Base-by-base conservation (phyloP, 306 rosid species). In the Styphnolobium japonicum region DNA sequence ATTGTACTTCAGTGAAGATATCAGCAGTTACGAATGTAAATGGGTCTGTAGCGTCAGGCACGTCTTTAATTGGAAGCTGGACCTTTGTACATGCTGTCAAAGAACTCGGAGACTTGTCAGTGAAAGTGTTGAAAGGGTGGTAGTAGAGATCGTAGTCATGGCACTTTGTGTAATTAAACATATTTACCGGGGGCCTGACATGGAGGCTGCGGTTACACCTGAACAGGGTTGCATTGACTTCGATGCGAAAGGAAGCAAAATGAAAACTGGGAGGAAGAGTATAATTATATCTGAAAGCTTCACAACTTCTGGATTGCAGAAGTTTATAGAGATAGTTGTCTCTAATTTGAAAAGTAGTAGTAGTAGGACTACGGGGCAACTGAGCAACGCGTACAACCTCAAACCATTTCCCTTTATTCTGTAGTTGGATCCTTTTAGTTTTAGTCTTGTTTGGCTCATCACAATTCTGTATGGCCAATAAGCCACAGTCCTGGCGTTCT, bases 61-160 rank as follows among this genome's bases (percentile, higher is more conserved):
- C 5, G 27, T 82, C 87, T 36, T 49, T 79, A 51, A 7, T 10
- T 4, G 89, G 93, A 70, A 87, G 86, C 6, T 3, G 7, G 37
- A 73, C 51, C n/a, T 7, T 48, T 5, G 88, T 65, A 68, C 93
- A 85, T n/a, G n/a, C 29, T 10, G 2, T 11, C 34, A 63, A 70
- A 51, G 71, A 51, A 19, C 46, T 33, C 10, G 0, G 15, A 22
- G 10, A 16, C 2, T 0, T 9, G 42, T 68, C 31, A 27, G 23
- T 15, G 22, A 4, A 10, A 10, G 0, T 0, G 0, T 0, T 6
- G 18, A 0, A 0, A 11, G 10, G 12, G 0, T 0, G 6, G 70
- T 68, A 58, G 75, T 68, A 86, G 76, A 83, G 9, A 56, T 57
- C 0, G 10, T 55, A 33, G n/a, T 22, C 42, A n/a, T 2, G 0